Conservation (phyloP, 805 yeast genomes). For the Candida sonorensis region DNA sequence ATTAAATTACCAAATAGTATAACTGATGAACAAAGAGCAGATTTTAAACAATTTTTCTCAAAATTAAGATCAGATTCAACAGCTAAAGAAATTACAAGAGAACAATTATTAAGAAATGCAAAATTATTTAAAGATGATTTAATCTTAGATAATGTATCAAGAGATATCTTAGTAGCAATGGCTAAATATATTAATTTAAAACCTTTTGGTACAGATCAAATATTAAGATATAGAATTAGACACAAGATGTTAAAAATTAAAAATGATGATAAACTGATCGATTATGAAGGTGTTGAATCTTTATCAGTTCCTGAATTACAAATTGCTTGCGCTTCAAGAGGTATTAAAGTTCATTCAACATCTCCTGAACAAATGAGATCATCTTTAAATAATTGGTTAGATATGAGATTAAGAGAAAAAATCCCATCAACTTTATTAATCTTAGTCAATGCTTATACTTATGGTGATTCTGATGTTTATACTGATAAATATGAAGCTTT, state of each 20-base stretch:
- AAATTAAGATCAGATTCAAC: slow-evolving; percentile 52
- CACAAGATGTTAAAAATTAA: slow-evolving; percentile 81
- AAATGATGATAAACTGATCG: slow-evolving; percentile 84
- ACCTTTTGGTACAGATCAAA: slow-evolving; percentile 87
- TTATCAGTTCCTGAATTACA: slow-evolving; percentile 79
- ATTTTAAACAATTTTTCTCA: slow-evolving; percentile 69
- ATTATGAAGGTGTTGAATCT: slow-evolving; percentile 85
- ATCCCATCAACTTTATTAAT: slow-evolving; percentile 87
- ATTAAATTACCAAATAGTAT: slow-evolving; percentile 60
- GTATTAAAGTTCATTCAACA: slow-evolving; percentile 75
- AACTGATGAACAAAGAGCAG: slow-evolving; percentile 65
- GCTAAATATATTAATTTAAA: slow-evolving; percentile 83
- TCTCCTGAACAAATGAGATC: slow-evolving; percentile 72
- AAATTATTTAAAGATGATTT: slow-evolving; percentile 88
- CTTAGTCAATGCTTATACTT: slow-evolving; percentile 81
- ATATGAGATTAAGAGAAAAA: slow-evolving; percentile 74
- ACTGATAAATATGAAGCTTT: slow-evolving; percentile 66
- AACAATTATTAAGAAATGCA: slow-evolving; percentile 74
- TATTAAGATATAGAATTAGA: slow-evolving; percentile 87
- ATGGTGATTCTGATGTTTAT: slow-evolving; percentile 62
- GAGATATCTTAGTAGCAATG: slow-evolving; percentile 89
- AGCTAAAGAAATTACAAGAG: slow-evolving; percentile 48
- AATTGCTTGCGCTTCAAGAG: slow-evolving; percentile 87
- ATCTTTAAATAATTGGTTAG: slow-evolving; percentile 79
- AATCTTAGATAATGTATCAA: slow-evolving; percentile 83